phyloP scores from a whole-genome alignment of 2,329 filamentous ascomycete genomes.

The Penicillium oxalicum region DNA sequence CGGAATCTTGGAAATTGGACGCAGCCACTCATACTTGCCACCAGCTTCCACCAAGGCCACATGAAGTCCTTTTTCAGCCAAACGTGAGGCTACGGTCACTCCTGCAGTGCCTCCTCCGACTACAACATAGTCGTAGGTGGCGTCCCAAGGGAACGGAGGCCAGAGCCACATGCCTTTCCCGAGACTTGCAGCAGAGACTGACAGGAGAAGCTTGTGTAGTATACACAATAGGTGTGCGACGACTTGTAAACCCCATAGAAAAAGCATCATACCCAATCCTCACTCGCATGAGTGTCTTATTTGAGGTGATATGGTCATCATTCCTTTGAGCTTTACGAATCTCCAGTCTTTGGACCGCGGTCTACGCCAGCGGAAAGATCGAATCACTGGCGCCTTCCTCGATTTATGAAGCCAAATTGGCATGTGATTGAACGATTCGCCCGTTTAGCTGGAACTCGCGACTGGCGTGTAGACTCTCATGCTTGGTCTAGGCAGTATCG shows the following conservation, averaged over 20 bases:
- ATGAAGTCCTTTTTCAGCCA: slow-evolving; percentile 44
- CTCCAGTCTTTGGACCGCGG: no score
- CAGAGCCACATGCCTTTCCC: slow-evolving; percentile 1
- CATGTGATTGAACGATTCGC: slow-evolving; percentile 7
- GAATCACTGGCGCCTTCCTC: no score
- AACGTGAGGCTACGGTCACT: slow-evolving; percentile 44
- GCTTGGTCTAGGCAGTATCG: slow-evolving; percentile 20
- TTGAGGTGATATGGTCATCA: no score
- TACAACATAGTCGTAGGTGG: slow-evolving; percentile 28
- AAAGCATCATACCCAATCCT: no score
- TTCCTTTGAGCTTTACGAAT: no score
- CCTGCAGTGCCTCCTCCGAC: slow-evolving; percentile 37
- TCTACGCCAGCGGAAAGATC: no score
- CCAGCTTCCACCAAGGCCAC: slow-evolving; percentile 38
- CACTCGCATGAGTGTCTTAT: no score
- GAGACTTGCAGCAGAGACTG: neutral
- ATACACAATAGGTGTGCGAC: neutral
- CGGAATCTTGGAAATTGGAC: slow-evolving; percentile 48
- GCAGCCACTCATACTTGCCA: slow-evolving; percentile 48
- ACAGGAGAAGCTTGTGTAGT: neutral
- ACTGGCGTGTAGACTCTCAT: slow-evolving; percentile 20
- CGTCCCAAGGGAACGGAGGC: slow-evolving; percentile 3
- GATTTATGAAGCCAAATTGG: no score
- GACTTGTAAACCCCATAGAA: no score
- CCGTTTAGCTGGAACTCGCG: slow-evolving; percentile 10